phyloP scores from a whole-genome alignment of 805 yeast species.

The Barnettozyma pratensis region DNA sequence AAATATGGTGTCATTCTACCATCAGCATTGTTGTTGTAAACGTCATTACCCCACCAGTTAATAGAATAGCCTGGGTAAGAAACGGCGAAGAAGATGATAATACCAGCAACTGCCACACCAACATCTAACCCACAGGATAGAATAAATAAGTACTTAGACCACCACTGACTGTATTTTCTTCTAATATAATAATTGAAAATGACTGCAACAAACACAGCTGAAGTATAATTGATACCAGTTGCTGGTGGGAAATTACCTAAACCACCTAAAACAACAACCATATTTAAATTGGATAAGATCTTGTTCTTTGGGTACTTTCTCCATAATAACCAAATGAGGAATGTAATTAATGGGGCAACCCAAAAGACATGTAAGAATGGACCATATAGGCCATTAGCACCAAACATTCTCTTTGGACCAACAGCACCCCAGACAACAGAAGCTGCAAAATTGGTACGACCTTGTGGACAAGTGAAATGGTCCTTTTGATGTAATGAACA shows the following conservation, averaged over 20 bases:
- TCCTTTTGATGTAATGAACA: constrained; percentile 33
- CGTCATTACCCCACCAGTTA: constrained; percentile 64
- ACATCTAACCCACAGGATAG: constrained; percentile 53
- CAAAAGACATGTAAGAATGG: constrained; percentile 55
- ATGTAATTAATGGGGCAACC: constrained; percentile 46
- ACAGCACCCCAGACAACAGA: constrained; percentile 49
- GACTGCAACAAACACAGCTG: constrained; percentile 19
- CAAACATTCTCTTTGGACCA: constrained; percentile 52
- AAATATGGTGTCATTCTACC: constrained; percentile 14
- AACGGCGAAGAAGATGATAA: constrained; percentile 46
- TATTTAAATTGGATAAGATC: constrained; percentile 42
- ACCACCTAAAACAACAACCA: constrained; percentile 56
- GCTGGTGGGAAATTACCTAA: constrained; percentile 62
- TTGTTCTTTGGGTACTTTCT: constrained; percentile 35
- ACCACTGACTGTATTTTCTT: constrained; percentile 43
- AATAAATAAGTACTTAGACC: constrained; percentile 45
- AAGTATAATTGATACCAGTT: constrained; percentile 51
- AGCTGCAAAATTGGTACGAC: constrained; percentile 35
- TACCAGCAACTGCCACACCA: constrained; percentile 54
- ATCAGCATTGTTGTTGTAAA: constrained; percentile 29
- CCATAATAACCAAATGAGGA: constrained; percentile 34
- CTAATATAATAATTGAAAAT: constrained; percentile 41
- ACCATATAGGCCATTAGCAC: constrained; percentile 31
- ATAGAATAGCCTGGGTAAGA: constrained; percentile 38
- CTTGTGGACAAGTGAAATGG: constrained; percentile 36